A percentile compares a stretch with the other conserved stretches of the same genome.
phyloP scores from a whole-genome alignment of 2,329 filamentous ascomycete species.

The Penicillium verrucosum region DNA sequence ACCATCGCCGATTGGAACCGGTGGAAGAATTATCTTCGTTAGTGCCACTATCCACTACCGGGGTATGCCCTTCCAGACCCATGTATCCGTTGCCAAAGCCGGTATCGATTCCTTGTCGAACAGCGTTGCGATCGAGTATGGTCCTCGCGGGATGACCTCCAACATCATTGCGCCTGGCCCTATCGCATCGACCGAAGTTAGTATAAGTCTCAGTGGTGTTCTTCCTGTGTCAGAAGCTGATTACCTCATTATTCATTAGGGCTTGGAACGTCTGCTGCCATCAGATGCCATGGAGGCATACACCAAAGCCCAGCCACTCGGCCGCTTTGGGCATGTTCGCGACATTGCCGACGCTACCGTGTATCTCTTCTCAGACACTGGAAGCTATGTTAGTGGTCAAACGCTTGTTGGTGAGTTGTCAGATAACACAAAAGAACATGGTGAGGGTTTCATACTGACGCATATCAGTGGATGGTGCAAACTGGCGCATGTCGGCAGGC shows the following conservation, averaged over 20 bases:
- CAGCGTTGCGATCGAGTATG: conserved; percentile 81
- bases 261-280: conserved; percentile 62
- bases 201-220: neutral
- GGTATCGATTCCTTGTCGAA: conserved; percentile 81
- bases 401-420: conserved; percentile 59
- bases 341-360: conserved; percentile 93
- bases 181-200: conserved; percentile 73
- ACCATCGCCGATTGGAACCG: conserved; percentile 53
- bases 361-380: conserved; percentile 81
- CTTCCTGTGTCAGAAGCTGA: neutral
- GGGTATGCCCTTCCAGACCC: conserved; percentile 78
- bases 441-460: neutral
- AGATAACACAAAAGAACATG: neutral
- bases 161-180: conserved; percentile 88
- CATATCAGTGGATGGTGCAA: conserved; percentile 39
- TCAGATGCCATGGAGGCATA: conserved; percentile 50
- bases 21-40: conserved; percentile 83
- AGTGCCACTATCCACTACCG: conserved; percentile 90
- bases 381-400: conserved; percentile 81
- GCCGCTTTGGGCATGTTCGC: conserved; percentile 72
- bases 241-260: conserved; percentile 35
- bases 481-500: conserved; percentile 38
- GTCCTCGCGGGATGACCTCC: conserved; percentile 77
- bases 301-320: conserved; percentile 62
- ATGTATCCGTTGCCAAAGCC: conserved; percentile 89